phyloP scores from a whole-genome alignment of 2,329 filamentous ascomycete genomes.

The Magnaporthiopsis rhizophila region DNA sequence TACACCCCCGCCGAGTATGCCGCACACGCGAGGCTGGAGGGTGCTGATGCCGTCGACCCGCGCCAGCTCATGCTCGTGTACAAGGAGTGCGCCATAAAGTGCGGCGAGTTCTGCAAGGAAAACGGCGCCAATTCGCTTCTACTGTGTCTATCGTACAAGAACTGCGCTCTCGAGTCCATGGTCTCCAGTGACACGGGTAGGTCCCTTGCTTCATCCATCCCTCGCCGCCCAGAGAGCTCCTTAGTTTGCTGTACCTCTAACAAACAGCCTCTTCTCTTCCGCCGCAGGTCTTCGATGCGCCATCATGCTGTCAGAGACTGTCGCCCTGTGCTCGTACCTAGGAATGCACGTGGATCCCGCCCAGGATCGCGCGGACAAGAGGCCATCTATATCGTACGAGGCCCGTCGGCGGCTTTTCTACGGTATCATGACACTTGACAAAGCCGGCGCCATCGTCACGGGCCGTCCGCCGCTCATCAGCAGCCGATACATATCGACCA shows the following conservation, averaged over 20 bases:
- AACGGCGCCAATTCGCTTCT: constrained; percentile 3
- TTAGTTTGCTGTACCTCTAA: too few species aligned
- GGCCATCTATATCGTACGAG: constrained; percentile 2
- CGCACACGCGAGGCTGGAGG: background rate
- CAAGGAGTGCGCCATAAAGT: constrained; percentile 6
- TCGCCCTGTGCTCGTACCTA: constrained; percentile 4
- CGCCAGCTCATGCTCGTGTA: constrained; percentile 1
- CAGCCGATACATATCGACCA: constrained; percentile 44
- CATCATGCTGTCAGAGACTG: background rate
- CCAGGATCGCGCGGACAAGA: background rate
- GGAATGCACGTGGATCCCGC: constrained; percentile 7
- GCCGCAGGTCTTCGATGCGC: background rate
- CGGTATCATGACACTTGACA: constrained; percentile 30
- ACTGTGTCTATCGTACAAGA: background rate
- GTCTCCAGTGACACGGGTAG: constrained; percentile 6
- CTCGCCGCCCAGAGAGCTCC: too few species aligned
- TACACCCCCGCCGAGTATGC: background rate
- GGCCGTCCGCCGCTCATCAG: constrained; percentile 46
- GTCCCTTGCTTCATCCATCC: too few species aligned
- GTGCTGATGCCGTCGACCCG: background rate
- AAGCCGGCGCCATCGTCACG: constrained; percentile 40
- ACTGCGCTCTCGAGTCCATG: constrained; percentile 4
- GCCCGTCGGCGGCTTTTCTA: constrained; percentile 2
- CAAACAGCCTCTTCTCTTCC: too few species aligned
- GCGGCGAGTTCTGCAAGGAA: constrained; percentile 7